phyloP scores from a whole-genome alignment of 2,329 filamentous ascomycete genomes.

The Cordyceps tenuipes region DNA sequence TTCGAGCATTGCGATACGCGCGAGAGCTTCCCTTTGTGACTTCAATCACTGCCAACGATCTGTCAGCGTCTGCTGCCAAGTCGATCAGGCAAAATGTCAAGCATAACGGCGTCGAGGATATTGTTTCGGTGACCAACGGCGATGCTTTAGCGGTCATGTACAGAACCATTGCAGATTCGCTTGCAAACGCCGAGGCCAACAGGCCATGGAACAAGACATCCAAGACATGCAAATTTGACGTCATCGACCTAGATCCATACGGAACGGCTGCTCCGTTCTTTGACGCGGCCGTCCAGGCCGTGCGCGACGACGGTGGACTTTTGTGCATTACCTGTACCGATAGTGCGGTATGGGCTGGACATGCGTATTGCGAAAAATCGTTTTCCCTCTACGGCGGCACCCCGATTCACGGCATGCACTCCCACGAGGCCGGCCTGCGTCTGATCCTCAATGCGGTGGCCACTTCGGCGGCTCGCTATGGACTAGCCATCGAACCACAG shows the following conservation, averaged over 20 bases:
- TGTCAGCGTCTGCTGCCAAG: slow-evolving; percentile 66
- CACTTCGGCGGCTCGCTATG: slow-evolving; percentile 73
- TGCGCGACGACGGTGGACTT: slow-evolving; percentile 76
- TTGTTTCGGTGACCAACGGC: slow-evolving; percentile 64
- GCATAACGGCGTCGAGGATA: slow-evolving; percentile 67
- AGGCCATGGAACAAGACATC: slow-evolving; percentile 32
- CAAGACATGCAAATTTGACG: slow-evolving; percentile 64
- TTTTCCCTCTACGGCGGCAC: slow-evolving; percentile 90
- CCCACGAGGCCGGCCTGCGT: slow-evolving; percentile 82
- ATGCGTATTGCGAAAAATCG: slow-evolving; percentile 88
- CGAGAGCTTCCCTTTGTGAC: slow-evolving; percentile 83
- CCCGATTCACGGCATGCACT: slow-evolving; percentile 74
- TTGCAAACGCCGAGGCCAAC: slow-evolving; percentile 33
- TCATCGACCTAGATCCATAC: slow-evolving; percentile 94
- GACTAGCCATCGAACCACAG: slow-evolving; percentile 80
- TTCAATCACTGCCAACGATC: slow-evolving; percentile 79
- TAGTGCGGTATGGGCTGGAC: slow-evolving; percentile 88
- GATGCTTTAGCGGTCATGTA: slow-evolving; percentile 95
- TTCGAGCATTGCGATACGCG: slow-evolving; percentile 84
- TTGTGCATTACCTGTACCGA: slow-evolving; percentile 96
- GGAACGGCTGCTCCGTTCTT: slow-evolving; percentile 89
- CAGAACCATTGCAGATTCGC: slow-evolving; percentile 48
- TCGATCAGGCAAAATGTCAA: slow-evolving; percentile 78
- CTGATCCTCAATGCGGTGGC: slow-evolving; percentile 79
- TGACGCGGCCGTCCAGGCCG: slow-evolving; percentile 78